phyloP scores from a whole-genome alignment of 2,329 filamentous ascomycete genomes.

The Botrytis cinerea region DNA sequence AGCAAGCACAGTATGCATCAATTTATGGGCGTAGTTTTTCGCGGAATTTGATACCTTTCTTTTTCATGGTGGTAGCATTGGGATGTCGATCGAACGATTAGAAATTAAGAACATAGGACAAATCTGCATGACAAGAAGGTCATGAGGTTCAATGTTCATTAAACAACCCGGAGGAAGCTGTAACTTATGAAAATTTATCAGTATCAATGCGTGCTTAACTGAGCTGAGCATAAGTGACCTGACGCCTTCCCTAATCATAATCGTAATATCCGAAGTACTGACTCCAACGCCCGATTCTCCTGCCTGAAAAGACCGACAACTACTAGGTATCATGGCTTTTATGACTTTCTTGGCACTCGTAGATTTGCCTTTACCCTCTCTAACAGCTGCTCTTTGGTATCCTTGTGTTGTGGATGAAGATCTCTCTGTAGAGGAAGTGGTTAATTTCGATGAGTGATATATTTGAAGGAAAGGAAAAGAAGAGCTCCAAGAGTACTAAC shows the following conservation, averaged over 20 bases:
- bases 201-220: conserved; percentile 12
- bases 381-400: conserved; percentile 64
- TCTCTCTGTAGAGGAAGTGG: conserved; percentile 54
- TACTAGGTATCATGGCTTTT: not conserved
- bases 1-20: not conserved
- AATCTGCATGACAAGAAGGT: not conserved
- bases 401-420: conserved; percentile 58
- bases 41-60: not conserved
- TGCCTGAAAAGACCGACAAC: not conserved
- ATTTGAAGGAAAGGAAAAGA: conserved; percentile 8
- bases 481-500: conserved; percentile 56
- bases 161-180: not conserved
- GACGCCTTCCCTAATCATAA: not conserved
- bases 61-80: not conserved
- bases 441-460: conserved; percentile 10
- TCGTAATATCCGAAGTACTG: not conserved
- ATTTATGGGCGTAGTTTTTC: not conserved
- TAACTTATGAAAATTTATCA: not conserved
- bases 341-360: conserved; percentile 44
- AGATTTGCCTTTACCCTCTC: conserved; percentile 71
- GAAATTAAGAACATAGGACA: not conserved
- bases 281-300: not conserved
- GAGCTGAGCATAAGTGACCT: not conserved
- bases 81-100: not conserved
- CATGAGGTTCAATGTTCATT: not conserved